Conservation (phyloP, 176 grass and related monocot genomes). For the Aegilops sharonensis region DNA sequence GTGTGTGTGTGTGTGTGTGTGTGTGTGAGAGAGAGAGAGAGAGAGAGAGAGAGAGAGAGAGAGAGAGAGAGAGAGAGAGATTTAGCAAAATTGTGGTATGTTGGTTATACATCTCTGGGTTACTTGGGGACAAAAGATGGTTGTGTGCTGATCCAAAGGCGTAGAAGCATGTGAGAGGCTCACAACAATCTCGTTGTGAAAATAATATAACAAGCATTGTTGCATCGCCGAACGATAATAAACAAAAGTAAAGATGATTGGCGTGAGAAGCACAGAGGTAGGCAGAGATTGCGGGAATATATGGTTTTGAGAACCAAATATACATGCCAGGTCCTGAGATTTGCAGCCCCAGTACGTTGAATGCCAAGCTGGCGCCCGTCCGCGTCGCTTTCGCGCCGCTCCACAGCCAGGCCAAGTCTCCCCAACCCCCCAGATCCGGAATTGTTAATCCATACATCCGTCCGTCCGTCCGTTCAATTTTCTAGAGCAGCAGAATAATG, state of each 20-base stretch:
- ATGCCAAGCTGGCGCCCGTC: constrained; percentile 21
- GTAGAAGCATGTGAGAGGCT: too few relatives aligned
- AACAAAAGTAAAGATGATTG: background rate
- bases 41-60: too few relatives aligned
- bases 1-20: too few relatives aligned
- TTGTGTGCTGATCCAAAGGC: too few relatives aligned
- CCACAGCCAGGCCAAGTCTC: background rate
- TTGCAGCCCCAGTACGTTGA: background rate
- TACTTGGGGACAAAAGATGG: too few relatives aligned
- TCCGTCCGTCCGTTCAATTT: background rate
- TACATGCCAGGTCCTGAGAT: constrained; percentile 1
- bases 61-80: too few relatives aligned
- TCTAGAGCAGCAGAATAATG: background rate
- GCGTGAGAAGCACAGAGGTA: background rate
- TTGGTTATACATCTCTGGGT: too few relatives aligned
- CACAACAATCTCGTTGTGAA: too few relatives aligned
- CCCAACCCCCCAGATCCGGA: background rate
- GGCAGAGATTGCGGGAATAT: constrained; percentile 32
- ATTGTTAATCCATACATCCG: background rate
- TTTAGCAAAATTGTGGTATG: too few relatives aligned
- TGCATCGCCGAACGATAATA: background rate
- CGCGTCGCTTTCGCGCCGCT: background rate
- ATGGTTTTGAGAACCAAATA: background rate
- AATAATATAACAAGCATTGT: background rate
- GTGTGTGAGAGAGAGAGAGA: too few relatives aligned